phyloP scores from a whole-genome alignment of 768 basidiomycete genomes.

The Ramaria sp. region DNA sequence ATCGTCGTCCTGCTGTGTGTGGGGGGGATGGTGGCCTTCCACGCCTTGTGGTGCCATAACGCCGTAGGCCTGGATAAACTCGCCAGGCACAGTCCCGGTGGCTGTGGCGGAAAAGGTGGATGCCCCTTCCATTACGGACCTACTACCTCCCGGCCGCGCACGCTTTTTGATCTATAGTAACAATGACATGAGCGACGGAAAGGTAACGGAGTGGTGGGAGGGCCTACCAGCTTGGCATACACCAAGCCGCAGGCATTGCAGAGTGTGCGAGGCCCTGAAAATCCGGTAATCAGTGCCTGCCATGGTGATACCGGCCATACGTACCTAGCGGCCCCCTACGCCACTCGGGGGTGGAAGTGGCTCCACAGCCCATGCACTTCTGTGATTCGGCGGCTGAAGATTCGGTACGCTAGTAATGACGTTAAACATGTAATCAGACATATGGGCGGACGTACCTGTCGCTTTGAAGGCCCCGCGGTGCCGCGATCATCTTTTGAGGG shows the following conservation, averaged over 20 bases:
- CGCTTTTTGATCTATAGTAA: constrained; percentile 4
- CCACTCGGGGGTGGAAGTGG: constrained; percentile 85
- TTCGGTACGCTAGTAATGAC: constrained; percentile 21
- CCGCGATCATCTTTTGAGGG: not conserved
- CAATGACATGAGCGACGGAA: not conserved
- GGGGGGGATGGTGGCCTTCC: not conserved
- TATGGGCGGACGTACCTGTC: not conserved
- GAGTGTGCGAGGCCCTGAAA: constrained; percentile 64
- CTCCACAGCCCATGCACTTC: constrained; percentile 70
- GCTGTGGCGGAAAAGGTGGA: constrained; percentile 1
- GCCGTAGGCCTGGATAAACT: not conserved
- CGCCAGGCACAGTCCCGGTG: not conserved
- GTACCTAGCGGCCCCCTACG: constrained; percentile 71
- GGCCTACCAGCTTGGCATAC: constrained; percentile 72
- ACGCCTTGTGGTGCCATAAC: too few relatives aligned
- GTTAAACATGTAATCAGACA: not conserved
- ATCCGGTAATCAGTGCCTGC: constrained; percentile 8
- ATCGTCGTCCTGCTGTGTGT: not conserved
- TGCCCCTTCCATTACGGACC: constrained; percentile 3
- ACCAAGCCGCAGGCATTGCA: constrained; percentile 84
- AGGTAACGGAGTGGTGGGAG: not conserved
- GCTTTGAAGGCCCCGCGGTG: not conserved
- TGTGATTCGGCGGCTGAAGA: constrained; percentile 45
- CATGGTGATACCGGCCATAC: constrained; percentile 12
- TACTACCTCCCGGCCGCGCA: not conserved